Conservation (phyloP, 306 rosid genomes). For the Casuarina glauca region DNA sequence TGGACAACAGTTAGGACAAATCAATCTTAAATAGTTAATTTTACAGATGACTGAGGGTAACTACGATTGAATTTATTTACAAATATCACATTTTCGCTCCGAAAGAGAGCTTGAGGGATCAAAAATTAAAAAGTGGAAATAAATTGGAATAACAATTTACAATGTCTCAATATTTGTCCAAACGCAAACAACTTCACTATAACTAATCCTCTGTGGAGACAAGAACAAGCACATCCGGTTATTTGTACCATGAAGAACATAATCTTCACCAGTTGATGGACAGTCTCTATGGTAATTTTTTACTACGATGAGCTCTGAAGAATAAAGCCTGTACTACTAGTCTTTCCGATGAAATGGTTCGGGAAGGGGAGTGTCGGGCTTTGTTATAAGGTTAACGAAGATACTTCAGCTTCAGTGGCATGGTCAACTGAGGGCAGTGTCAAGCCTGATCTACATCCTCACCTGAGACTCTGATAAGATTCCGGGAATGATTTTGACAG, state of each 20-base stretch:
- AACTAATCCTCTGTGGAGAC: neutral
- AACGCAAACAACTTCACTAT: neutral
- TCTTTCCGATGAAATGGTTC: constrained; percentile 11
- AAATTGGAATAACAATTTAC: neutral
- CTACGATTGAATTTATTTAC: neutral
- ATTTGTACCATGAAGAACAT: neutral
- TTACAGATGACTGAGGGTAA: neutral
- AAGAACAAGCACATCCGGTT: neutral
- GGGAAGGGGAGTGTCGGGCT: neutral
- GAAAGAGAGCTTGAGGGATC: neutral
- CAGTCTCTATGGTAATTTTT: neutral
- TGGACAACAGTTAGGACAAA: neutral
- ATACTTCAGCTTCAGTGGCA: no score
- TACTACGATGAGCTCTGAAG: neutral
- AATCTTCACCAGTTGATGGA: neutral
- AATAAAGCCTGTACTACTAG: neutral
- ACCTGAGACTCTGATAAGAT: constrained; percentile 43
- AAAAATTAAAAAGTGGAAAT: neutral
- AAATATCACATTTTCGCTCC: neutral
- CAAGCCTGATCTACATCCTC: constrained; percentile 10
- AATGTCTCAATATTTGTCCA: neutral
- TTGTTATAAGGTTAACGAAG: neutral
- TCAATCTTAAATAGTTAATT: neutral
- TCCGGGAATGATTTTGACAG: constrained; percentile 53
- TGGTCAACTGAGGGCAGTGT: constrained; percentile 4